These are phyloP conservation scores for Neoconidiobolus thromboides DNA, from an alignment of 371 early-diverging fungal genomes.

Conservation along the genomic window DNA sequence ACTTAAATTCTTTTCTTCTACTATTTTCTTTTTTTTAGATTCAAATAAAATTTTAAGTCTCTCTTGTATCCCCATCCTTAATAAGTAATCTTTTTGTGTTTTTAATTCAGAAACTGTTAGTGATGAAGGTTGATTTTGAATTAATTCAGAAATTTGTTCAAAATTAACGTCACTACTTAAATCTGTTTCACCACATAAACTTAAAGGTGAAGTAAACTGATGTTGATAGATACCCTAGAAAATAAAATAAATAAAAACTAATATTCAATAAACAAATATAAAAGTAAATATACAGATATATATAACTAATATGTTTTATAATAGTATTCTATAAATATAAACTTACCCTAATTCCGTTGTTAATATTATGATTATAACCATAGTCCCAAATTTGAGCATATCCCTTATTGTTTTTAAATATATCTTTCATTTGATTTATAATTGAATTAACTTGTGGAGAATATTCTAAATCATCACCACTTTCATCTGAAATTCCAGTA, in stretches of 20 bases:
- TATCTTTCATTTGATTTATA: too few relatives aligned
- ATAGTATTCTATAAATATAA: conserved; percentile 3
- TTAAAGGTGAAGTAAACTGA: conserved; percentile 53
- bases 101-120: too few relatives aligned
- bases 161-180: conserved; percentile 90
- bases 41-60: conserved; percentile 13
- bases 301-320: background rate
- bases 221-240: conserved; percentile 69
- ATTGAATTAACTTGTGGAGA: too few relatives aligned
- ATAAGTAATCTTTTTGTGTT: conserved; percentile 53
- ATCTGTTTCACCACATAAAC: conserved; percentile 68
- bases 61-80: conserved; percentile 63
- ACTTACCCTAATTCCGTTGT: conserved; percentile 60
- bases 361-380: conserved; percentile 57
- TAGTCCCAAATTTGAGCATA: conserved; percentile 78
- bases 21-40: too few relatives aligned
- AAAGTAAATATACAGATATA: too few relatives aligned
- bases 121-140: conserved; percentile 6
- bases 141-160: conserved; percentile 39
- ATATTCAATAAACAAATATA: too few relatives aligned
- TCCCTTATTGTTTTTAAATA: conserved; percentile 25
- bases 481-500: too few relatives aligned
- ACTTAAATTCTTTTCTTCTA: too few relatives aligned
- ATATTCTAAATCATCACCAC: too few relatives aligned
- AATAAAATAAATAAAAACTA: background rate